A percentile compares a stretch with the other conserved stretches of the same genome.
Conservation (phyloP, 495 filamentous ascomycete genomes). For the Talaromyces nanjingensis region DNA sequence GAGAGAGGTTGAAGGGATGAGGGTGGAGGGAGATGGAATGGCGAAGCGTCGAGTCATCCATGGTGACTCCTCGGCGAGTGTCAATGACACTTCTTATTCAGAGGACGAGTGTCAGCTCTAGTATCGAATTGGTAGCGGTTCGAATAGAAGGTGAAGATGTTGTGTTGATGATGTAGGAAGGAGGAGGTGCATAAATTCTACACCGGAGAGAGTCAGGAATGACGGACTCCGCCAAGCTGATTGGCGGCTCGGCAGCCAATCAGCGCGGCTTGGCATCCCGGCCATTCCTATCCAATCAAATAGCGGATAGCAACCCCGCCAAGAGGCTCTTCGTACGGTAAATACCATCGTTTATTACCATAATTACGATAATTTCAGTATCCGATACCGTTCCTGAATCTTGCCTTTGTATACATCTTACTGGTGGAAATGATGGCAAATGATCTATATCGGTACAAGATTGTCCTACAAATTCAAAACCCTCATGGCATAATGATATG, state of each 20-base stretch:
- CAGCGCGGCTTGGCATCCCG: background rate
- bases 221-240: background rate
- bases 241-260: background rate
- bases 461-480: too few species aligned
- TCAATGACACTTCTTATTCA: background rate
- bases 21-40: slow-evolving; percentile 12
- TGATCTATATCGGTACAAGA: too few species aligned
- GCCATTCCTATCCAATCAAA: background rate
- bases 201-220: background rate
- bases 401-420: background rate
- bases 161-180: background rate
- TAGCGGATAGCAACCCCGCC: background rate
- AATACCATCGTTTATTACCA: background rate
- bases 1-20: slow-evolving; percentile 12
- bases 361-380: background rate
- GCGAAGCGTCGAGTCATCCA: slow-evolving; percentile 8
- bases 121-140: background rate
- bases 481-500: too few species aligned
- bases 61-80: background rate
- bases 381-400: background rate
- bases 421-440: too few species aligned
- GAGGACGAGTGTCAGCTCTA: background rate
- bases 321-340: background rate
- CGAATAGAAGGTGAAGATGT: background rate
- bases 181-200: background rate